Evolutionary conservation across 2,329 filamentous ascomycete species (phyloP).

Genomic region (Didymella segeticola): DNA sequence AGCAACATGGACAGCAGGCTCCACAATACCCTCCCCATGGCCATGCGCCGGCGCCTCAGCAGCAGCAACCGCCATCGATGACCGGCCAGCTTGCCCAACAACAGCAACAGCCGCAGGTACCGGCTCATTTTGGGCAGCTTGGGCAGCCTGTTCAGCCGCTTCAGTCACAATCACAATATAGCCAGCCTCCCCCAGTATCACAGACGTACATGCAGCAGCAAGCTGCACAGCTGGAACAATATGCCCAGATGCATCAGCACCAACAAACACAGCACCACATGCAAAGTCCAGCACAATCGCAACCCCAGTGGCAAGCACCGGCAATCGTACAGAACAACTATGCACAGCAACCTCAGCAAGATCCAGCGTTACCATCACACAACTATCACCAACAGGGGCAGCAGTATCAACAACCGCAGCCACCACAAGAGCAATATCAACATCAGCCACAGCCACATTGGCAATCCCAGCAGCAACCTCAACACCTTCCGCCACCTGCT

Average conservation of each 20-base stretch:
- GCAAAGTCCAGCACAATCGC: constrained; percentile 19
- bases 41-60: neutral
- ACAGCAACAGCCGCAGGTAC: constrained; percentile 20
- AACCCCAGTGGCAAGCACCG: constrained; percentile 31
- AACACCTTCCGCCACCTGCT: constrained; percentile 30
- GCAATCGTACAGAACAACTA: constrained; percentile 20
- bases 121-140: constrained; percentile 23
- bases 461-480: constrained; percentile 33
- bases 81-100: constrained; percentile 14
- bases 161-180: constrained; percentile 25
- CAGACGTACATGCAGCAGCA: constrained; percentile 28
- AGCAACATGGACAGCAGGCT: constrained; percentile 21
- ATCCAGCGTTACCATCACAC: constrained; percentile 10
- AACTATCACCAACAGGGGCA: constrained; percentile 9
- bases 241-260: constrained; percentile 14
- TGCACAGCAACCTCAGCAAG: constrained; percentile 20
- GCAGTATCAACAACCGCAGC: constrained; percentile 7
- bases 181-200: constrained; percentile 15
- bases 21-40: constrained; percentile 10
- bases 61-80: constrained; percentile 17
- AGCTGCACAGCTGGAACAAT: constrained; percentile 12
- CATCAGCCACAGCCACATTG: constrained; percentile 21
- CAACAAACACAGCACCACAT: constrained; percentile 16
- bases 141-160: constrained; percentile 27
- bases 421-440: constrained; percentile 13